A percentile compares a stretch with the other conserved stretches of the same genome.
phyloP scores from a whole-genome alignment of 768 basidiomycete species.

The Podaxis sp. region DNA sequence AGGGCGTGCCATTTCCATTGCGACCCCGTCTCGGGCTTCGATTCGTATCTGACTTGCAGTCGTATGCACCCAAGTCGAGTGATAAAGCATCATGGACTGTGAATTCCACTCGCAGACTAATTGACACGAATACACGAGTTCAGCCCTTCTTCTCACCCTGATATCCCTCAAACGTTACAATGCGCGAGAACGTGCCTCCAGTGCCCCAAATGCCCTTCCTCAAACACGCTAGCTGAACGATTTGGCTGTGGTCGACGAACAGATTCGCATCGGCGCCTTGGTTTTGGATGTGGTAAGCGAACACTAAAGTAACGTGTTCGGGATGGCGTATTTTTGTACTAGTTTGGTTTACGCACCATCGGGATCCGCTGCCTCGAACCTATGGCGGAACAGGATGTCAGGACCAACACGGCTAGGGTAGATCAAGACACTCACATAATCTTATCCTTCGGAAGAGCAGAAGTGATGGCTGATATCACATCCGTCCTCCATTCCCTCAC shows the following conservation, averaged over 20 bases:
- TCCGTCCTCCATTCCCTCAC: slow-evolving; percentile 37
- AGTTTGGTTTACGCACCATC: neutral
- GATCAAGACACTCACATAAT: slow-evolving; percentile 27
- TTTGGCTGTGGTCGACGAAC: slow-evolving; percentile 41
- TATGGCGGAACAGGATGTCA: neutral
- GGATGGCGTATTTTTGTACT: neutral
- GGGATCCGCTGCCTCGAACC: slow-evolving; percentile 10
- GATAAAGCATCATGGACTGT: too few species aligned
- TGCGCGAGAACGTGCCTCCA: slow-evolving; percentile 35
- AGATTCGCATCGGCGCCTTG: slow-evolving; percentile 36
- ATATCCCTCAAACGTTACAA: slow-evolving; percentile 32
- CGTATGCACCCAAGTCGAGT: too few species aligned
- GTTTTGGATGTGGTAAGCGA: slow-evolving; percentile 41
- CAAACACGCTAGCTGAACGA: slow-evolving; percentile 39
- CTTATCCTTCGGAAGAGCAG: slow-evolving; percentile 34
- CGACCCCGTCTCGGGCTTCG: too few species aligned
- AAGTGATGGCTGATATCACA: slow-evolving; percentile 36
- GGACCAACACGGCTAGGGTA: neutral
- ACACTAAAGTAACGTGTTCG: slow-evolving; percentile 18
- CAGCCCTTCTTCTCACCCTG: slow-evolving; percentile 3
- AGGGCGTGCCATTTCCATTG: too few species aligned
- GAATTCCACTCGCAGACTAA: too few species aligned
- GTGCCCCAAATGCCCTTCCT: slow-evolving; percentile 43
- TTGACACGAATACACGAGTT: neutral
- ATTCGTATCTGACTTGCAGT: too few species aligned